A percentile compares a stretch with the other conserved stretches of the same genome.
Conservation (phyloP, 2,329 filamentous ascomycete species). For the Xylariaceae sp. region DNA sequence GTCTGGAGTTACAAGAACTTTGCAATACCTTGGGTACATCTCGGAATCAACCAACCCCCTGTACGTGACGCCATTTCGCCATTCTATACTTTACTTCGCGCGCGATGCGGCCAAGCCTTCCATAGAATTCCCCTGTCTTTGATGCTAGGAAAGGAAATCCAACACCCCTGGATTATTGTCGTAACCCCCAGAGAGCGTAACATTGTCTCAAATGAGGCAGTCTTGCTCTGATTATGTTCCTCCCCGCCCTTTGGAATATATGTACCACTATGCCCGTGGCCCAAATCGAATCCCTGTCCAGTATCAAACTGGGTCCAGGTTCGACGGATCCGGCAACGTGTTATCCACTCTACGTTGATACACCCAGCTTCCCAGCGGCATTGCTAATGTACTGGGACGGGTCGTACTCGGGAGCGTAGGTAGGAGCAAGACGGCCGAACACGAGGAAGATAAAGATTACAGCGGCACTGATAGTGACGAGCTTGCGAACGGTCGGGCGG, state of each 20-base stretch:
- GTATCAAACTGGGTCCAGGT: background rate
- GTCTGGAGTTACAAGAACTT: constrained; percentile 13
- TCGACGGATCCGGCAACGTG: background rate
- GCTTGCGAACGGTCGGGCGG: constrained; percentile 73
- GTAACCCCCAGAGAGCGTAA: background rate
- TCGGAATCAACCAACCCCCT: constrained; percentile 8
- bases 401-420: constrained; percentile 53
- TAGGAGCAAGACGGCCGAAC: constrained; percentile 62
- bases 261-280: background rate
- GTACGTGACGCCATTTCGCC: constrained; percentile 15
- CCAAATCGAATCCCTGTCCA: background rate
- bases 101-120: constrained; percentile 1
- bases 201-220: background rate
- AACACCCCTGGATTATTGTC: background rate
- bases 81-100: constrained; percentile 12
- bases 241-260: background rate
- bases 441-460: constrained; percentile 65
- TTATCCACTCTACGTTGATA: constrained; percentile 24
- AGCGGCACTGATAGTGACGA: constrained; percentile 63
- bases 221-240: background rate
- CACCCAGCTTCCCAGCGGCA: constrained; percentile 48
- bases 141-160: background rate
- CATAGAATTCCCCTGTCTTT: background rate
- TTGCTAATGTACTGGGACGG: constrained; percentile 46
- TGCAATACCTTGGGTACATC: background rate